phyloP scores from a whole-genome alignment of 2,329 filamentous ascomycete species.

The Zasmidium cellare region DNA sequence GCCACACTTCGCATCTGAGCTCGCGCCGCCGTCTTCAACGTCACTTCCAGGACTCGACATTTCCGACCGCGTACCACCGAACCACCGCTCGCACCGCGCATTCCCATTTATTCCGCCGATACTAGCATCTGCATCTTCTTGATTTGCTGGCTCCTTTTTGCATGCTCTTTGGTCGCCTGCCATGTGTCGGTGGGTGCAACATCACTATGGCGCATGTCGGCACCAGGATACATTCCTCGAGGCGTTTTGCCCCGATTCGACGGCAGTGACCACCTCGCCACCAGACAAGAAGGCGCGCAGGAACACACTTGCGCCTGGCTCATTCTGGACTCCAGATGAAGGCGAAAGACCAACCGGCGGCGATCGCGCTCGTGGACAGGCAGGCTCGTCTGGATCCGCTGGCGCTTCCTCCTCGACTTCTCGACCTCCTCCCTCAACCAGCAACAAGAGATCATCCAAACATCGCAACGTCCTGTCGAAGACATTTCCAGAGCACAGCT shows the following conservation, averaged over 20 bases:
- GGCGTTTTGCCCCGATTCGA: conserved; percentile 27
- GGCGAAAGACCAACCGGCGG: background rate
- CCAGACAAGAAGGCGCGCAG: background rate
- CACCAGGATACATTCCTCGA: conserved; percentile 31
- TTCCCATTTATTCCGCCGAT: too few relatives aligned
- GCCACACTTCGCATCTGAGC: background rate
- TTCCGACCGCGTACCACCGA: background rate
- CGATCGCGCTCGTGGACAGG: background rate
- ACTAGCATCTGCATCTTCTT: too few relatives aligned
- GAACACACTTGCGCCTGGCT: background rate
- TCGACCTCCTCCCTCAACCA: background rate
- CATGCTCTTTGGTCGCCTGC: background rate
- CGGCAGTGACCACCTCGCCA: background rate
- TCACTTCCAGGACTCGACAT: background rate
- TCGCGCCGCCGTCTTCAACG: background rate
- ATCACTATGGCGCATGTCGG: conserved; percentile 31
- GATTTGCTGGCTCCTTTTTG: background rate
- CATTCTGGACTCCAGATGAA: background rate
- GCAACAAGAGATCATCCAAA: background rate
- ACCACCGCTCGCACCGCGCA: background rate
- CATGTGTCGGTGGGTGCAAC: conserved; percentile 36
- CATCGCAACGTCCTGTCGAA: conserved; percentile 3
- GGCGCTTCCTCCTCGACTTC: background rate
- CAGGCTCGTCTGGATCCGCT: background rate
- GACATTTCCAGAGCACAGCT: conserved; percentile 13